phyloP scores from a whole-genome alignment of 1,284 basidiomycete species.

The Porodaedalea pini region DNA sequence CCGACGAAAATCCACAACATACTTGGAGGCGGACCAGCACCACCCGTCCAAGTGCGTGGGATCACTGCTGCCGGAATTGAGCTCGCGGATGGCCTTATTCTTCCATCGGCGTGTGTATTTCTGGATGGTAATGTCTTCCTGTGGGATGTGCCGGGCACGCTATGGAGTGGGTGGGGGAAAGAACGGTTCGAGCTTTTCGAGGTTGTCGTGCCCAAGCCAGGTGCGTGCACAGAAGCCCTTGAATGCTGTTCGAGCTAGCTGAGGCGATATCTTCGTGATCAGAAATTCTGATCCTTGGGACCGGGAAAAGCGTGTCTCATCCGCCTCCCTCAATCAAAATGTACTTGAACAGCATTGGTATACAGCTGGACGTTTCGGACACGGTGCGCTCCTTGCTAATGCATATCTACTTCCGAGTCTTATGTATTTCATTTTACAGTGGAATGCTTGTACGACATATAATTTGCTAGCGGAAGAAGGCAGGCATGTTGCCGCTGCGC shows the following conservation, averaged over 20 bases:
- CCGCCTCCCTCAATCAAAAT: slow-evolving; percentile 67
- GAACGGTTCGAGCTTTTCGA: slow-evolving; percentile 82
- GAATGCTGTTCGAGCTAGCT: neutral
- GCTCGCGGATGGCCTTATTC: slow-evolving; percentile 70
- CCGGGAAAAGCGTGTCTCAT: slow-evolving; percentile 70
- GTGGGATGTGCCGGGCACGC: slow-evolving; percentile 77
- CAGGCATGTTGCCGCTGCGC: slow-evolving; percentile 83
- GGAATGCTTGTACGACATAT: slow-evolving; percentile 82
- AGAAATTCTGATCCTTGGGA: slow-evolving; percentile 92
- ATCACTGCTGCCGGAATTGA: slow-evolving; percentile 59
- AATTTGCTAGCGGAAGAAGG: slow-evolving; percentile 93
- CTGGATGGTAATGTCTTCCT: slow-evolving; percentile 84
- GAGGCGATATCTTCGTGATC: neutral
- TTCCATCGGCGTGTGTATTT: slow-evolving; percentile 79
- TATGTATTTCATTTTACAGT: slow-evolving; percentile 3
- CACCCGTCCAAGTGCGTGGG: slow-evolving; percentile 66
- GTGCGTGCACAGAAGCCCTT: slow-evolving; percentile 43
- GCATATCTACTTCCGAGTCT: neutral
- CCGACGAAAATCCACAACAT: slow-evolving; percentile 56
- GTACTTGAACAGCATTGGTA: slow-evolving; percentile 75
- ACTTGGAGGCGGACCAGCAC: slow-evolving; percentile 63
- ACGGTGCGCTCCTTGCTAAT: slow-evolving; percentile 55
- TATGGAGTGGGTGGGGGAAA: slow-evolving; percentile 57
- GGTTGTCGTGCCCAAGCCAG: slow-evolving; percentile 78
- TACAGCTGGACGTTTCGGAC: slow-evolving; percentile 93